Base-by-base conservation (phyloP, 345 rosid genomes). In the Salix arbutifolia region DNA sequence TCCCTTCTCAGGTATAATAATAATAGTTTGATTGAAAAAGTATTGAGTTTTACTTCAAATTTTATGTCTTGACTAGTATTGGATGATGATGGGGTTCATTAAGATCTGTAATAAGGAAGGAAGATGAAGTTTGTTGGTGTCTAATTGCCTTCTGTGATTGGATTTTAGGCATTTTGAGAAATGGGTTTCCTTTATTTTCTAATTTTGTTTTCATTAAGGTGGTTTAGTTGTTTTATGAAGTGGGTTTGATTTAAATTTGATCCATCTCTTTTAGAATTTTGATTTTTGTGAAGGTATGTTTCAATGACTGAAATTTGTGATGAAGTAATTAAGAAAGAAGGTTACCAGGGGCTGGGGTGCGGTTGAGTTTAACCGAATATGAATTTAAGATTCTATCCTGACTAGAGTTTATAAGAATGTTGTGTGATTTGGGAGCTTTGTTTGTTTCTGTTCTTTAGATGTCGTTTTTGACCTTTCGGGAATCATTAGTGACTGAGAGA, bases 1-100 rank as follows among this genome's bases (percentile, higher is more conserved):
- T 87, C 71, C 78, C 88, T 82, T 90, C 97, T 79, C 95, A 89
- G 95, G 97, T 92, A 46, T 72, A 13, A 62, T 44, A 69, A 28
- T 66, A 28, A 64, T 67, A 11, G 10, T 58, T 58, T 58, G 64
- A 58, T 58, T 10, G 64, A n/a, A 58, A 58, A 23, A 23, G 5
- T 23, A 9, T 9, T 12, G 64, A 58, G 10, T n/a, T 9, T 58
- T n/a, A 58, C 23, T 9, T 58, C 64, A 58, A 58, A 58, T 14
- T 9, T 23, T 23, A 25, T 58, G 64, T 58, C 28, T 58, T 58
- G 10, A n/a, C 11, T 58, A n/a, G 26, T 12, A 11, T 58, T 23
- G 11, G 23, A 56, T 40, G 44, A 40, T 40, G 61, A n/a, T n/a
- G 26, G 1, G 28, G 25, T 58, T 25, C 1, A 58, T 56, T n/a